Evolutionary conservation across 2,329 filamentous ascomycete genomes (phyloP), one percentile per base, ranked within the genome.

Genomic region (Phyllosticta citriasiana): DNA sequence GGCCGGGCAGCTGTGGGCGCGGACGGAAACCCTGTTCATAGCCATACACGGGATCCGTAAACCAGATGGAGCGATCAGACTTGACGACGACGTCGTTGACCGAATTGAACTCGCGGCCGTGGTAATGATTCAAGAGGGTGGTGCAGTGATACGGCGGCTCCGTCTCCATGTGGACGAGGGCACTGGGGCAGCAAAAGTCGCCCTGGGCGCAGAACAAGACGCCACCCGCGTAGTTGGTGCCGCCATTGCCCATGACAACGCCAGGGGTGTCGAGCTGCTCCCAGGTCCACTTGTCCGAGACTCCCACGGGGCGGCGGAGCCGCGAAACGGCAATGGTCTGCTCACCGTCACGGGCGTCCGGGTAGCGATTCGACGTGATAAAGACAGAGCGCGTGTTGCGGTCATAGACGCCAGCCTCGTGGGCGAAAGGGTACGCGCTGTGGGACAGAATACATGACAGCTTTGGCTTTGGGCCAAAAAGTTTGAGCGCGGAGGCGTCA

Each of bases 361-460:
- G 47, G 60, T 63, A 67, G 56, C 66, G 70, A 57, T 76, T 77
- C 65, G 73, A 74, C 2, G 74, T 77, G 60, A 77, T 69, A 65
- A 70, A 77, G 9, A 77, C 64, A 2, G 66, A 66, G 53, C 72
- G 69, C 3, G 65, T 69, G 3, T 63, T 57, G 2, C 69, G 65
- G 8, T 75, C 68, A 66, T 69, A 77, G 50, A 76, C 66, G 22
- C 74, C 67, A 0, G 79, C 79, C 67, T 82, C 80, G 63, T 82
- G 79, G 1, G 79, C 79, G 57, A 81, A 81, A 0, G 78, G 75
- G 51, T 56, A 52, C 6, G 9, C 4, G 40, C 40, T 27, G 22
- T 67, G 64, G 59, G 72, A 68, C 6, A 75, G 53, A 56, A 69
- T 68, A n/a, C 72, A 68, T 1, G 71, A 66, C 27, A 60, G 53